Conservation (phyloP, 164 flowering plant genomes). For the Vitis riparia region DNA sequence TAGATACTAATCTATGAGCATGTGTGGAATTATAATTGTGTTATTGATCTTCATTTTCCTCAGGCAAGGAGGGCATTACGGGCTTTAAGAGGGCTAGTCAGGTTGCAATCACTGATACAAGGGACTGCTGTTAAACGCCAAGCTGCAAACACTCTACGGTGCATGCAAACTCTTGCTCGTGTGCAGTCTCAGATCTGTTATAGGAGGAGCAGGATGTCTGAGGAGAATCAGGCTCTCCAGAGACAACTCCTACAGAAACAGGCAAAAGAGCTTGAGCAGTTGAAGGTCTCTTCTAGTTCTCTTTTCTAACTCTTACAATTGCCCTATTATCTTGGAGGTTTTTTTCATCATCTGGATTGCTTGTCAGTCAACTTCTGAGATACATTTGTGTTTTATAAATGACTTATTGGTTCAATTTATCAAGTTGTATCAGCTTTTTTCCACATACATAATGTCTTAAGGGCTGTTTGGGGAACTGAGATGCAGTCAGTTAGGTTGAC, state of each 20-base stretch:
- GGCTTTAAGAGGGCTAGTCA: slow-evolving; percentile 72
- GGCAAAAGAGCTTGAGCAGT: slow-evolving; percentile 65
- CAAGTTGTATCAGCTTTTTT: background rate
- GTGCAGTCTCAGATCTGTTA: slow-evolving; percentile 78
- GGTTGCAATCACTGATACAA: slow-evolving; percentile 68
- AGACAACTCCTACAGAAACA: slow-evolving; percentile 72
- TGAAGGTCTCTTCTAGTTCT: slow-evolving; percentile 30
- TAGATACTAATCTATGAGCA: background rate
- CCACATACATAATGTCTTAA: background rate
- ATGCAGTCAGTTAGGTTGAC: too few relatives aligned
- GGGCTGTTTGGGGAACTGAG: too few relatives aligned
- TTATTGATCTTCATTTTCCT: background rate
- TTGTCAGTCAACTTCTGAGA: slow-evolving; percentile 1
- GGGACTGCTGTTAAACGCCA: slow-evolving; percentile 76
- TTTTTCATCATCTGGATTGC: background rate
- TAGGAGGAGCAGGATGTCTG: slow-evolving; percentile 77
- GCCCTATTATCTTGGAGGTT: background rate
- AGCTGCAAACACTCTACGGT: slow-evolving; percentile 60
- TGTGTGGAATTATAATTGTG: too few relatives aligned
- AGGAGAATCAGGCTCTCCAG: slow-evolving; percentile 85
- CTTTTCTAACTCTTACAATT: background rate
- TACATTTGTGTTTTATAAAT: background rate
- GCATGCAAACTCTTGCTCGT: slow-evolving; percentile 80
- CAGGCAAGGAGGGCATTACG: slow-evolving; percentile 85
- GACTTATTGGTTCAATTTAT: too few relatives aligned